phyloP scores from a whole-genome alignment of 148 eudicot genomes.

The Dysphania ambrosioides region DNA sequence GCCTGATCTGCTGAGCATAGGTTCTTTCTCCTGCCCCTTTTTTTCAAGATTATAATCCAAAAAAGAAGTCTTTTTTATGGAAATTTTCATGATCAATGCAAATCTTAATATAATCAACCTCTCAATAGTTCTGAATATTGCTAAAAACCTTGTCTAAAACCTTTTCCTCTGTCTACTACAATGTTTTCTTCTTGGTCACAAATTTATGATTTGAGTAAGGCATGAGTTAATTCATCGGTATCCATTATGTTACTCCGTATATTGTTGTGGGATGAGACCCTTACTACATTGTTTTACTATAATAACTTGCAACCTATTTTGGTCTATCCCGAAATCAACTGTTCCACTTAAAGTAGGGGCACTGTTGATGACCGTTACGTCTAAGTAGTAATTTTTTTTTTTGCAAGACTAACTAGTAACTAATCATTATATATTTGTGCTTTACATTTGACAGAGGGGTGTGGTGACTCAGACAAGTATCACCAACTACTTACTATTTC shows the following conservation, averaged over 20 bases:
- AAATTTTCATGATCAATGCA: too few species aligned
- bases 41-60: too few species aligned
- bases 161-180: too few species aligned
- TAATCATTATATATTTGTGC: not conserved
- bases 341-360: not conserved
- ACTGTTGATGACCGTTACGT: not conserved
- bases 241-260: not conserved
- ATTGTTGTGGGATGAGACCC: not conserved
- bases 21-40: not conserved
- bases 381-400: too few species aligned
- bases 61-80: too few species aligned
- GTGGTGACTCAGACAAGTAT: not conserved
- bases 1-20: too few species aligned
- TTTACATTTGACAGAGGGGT: not conserved
- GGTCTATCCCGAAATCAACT: not conserved
- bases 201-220: not conserved
- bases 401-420: too few species aligned
- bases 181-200: too few species aligned
- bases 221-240: not conserved
- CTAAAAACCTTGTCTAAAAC: too few species aligned
- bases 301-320: not conserved
- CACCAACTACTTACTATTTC: not conserved
- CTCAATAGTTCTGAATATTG: too few species aligned
- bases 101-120: too few species aligned
- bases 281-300: not conserved